A percentile compares a stretch with the other conserved stretches of the same genome.
These are phyloP conservation scores for Xylariaceae sp. DNA, from an alignment of 2,329 filamentous ascomycete genomes.

Conservation along the genomic window DNA sequence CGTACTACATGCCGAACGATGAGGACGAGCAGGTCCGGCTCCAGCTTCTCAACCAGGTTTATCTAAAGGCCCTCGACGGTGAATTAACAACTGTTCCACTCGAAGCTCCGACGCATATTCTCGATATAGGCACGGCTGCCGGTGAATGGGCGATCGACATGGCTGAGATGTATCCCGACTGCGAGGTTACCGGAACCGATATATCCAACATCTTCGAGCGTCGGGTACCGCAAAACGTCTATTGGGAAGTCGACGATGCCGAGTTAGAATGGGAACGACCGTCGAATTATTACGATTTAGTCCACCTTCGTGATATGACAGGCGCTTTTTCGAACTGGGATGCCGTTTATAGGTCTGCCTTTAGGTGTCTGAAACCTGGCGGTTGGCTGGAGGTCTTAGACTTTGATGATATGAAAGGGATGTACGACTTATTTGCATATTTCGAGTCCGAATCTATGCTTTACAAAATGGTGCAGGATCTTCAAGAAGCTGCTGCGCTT, in stretches of 20 bases:
- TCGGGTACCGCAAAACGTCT: slow-evolving; percentile 52
- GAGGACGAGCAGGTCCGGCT: slow-evolving; percentile 59
- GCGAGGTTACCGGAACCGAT: slow-evolving; percentile 55
- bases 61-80: slow-evolving; percentile 46
- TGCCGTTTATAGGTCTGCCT: slow-evolving; percentile 49
- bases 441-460: slow-evolving; percentile 45
- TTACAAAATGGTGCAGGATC: slow-evolving; percentile 38
- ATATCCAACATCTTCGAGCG: slow-evolving; percentile 55
- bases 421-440: slow-evolving; percentile 34
- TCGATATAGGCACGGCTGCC: slow-evolving; percentile 57
- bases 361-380: slow-evolving; percentile 49
- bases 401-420: slow-evolving; percentile 43
- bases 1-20: slow-evolving; percentile 63
- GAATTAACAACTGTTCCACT: slow-evolving; percentile 42
- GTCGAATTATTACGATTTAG: slow-evolving; percentile 48
- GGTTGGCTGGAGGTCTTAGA: slow-evolving; percentile 54
- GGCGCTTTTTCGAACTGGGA: slow-evolving; percentile 54
- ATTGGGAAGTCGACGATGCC: slow-evolving; percentile 56
- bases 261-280: slow-evolving; percentile 54
- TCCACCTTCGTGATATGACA: slow-evolving; percentile 52
- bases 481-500: slow-evolving; percentile 39
- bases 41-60: slow-evolving; percentile 58
- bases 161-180: slow-evolving; percentile 48
- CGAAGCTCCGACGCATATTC: slow-evolving; percentile 39
- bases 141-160: slow-evolving; percentile 50